These are phyloP conservation scores for Fusarium xyrophilum DNA, from an alignment of 2,329 filamentous ascomycete species.

Conservation along the genomic window DNA sequence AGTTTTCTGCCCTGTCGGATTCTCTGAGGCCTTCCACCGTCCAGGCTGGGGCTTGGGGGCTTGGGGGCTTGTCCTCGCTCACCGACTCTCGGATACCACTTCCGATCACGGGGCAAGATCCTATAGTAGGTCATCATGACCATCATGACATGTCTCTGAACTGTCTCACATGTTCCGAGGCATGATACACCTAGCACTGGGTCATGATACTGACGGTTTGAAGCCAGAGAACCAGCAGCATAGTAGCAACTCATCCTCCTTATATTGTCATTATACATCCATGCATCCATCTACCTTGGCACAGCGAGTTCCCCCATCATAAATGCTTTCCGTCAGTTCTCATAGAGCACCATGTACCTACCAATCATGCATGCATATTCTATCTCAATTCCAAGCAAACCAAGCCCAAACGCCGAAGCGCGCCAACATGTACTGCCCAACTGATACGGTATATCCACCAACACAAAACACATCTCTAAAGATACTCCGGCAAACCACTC, in stretches of 20 bases:
- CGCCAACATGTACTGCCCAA: neutral
- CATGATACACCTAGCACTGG: neutral
- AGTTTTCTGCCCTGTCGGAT: neutral
- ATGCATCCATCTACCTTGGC: slow-evolving; percentile 16
- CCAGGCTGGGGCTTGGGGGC: neutral
- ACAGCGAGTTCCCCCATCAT: neutral
- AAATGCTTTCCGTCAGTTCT: slow-evolving; percentile 2
- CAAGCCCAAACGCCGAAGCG: slow-evolving; percentile 13
- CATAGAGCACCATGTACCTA: slow-evolving; percentile 18
- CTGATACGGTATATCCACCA: slow-evolving; percentile 9
- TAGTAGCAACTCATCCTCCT: neutral
- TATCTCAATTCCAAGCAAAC: neutral
- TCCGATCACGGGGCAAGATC: neutral
- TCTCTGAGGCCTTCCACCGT: neutral
- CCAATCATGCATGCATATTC: slow-evolving; percentile 3
- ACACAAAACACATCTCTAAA: slow-evolving; percentile 36
- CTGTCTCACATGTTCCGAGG: neutral
- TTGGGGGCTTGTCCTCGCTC: neutral
- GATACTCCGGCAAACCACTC: slow-evolving; percentile 58
- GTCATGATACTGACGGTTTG: neutral
- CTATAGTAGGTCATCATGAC: neutral
- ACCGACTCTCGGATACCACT: neutral
- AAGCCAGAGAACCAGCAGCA: neutral
- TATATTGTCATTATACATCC: slow-evolving; percentile 13
- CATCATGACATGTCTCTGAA: neutral